Conservation (phyloP, 495 filamentous ascomycete genomes). For the Sordaria brevicollis region DNA sequence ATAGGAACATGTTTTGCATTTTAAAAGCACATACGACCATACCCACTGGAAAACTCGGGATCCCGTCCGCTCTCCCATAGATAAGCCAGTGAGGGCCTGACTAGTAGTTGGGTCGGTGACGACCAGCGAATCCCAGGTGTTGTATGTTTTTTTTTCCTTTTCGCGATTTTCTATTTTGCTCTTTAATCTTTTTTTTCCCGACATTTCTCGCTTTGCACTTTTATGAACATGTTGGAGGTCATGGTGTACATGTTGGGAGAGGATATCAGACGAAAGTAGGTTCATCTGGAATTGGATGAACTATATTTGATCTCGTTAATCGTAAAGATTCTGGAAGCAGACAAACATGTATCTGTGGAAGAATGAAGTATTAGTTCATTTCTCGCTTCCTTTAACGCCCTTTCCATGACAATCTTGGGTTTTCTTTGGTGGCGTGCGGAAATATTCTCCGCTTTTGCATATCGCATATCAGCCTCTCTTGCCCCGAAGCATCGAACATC, state of each 20-base stretch:
- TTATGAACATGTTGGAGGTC: too few relatives aligned
- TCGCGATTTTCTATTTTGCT: too few relatives aligned
- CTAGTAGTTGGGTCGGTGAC: constrained; percentile 42
- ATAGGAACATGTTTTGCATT: not conserved
- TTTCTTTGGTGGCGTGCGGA: not conserved
- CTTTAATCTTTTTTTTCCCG: not conserved
- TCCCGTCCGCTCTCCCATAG: constrained; percentile 43
- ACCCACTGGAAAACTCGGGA: constrained; percentile 33
- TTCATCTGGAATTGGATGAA: too few relatives aligned
- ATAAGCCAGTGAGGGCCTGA: constrained; percentile 23
- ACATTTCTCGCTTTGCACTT: too few relatives aligned
- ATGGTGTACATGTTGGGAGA: too few relatives aligned
- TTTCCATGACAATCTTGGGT: not conserved
- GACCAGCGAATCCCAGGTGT: constrained; percentile 22
- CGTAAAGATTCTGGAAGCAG: too few relatives aligned
- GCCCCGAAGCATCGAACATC: too few relatives aligned
- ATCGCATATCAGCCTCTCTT: not conserved
- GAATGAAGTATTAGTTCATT: too few relatives aligned
- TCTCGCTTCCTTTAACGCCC: too few relatives aligned
- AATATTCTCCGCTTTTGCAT: not conserved
- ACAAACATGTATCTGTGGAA: too few relatives aligned
- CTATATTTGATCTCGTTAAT: too few relatives aligned
- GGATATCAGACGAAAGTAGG: too few relatives aligned
- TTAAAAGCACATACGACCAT: constrained; percentile 30
- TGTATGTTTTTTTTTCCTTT: constrained; percentile 16